These are phyloP conservation scores for Echinosophora koreensis DNA, from an alignment of 306 rosid genomes.

Conservation along the genomic window DNA sequence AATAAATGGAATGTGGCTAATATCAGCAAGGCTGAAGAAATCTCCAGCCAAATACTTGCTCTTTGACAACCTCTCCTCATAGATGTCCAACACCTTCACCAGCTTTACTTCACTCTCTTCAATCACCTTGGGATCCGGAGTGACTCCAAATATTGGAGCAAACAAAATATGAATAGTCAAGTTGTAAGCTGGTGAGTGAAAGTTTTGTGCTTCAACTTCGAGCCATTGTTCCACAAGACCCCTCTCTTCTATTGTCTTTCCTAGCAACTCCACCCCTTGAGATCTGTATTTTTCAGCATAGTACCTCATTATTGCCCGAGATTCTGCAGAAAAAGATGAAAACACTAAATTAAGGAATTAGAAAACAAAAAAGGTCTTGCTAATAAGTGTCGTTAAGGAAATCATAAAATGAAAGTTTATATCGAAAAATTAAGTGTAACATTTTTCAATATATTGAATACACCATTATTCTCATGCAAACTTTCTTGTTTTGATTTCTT, in stretches of 20 bases:
- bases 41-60: constrained; percentile 68
- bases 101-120: constrained; percentile 63
- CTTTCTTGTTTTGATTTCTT: too few species aligned
- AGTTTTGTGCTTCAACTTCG: constrained; percentile 60
- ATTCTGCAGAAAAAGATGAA: constrained; percentile 61
- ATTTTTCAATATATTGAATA: too few species aligned
- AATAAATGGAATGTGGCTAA: constrained; percentile 58
- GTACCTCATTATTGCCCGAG: constrained; percentile 17
- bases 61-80: constrained; percentile 65
- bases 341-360: too few species aligned
- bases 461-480: too few species aligned
- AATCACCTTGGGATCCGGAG: constrained; percentile 53
- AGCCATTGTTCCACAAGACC: constrained; percentile 68
- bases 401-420: too few species aligned
- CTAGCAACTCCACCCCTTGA: constrained; percentile 48
- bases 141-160: neutral
- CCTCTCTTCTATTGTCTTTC: constrained; percentile 59
- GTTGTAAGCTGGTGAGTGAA: constrained; percentile 36
- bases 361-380: neutral
- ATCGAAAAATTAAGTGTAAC: too few species aligned
- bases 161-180: constrained; percentile 43
- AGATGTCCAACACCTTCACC: constrained; percentile 56
- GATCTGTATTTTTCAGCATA: neutral
- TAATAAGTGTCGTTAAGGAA: too few species aligned
- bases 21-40: constrained; percentile 63